Evolutionary conservation across 2,329 filamentous ascomycete species (phyloP).

Genomic region (Pseudogymnoascus sp.): DNA sequence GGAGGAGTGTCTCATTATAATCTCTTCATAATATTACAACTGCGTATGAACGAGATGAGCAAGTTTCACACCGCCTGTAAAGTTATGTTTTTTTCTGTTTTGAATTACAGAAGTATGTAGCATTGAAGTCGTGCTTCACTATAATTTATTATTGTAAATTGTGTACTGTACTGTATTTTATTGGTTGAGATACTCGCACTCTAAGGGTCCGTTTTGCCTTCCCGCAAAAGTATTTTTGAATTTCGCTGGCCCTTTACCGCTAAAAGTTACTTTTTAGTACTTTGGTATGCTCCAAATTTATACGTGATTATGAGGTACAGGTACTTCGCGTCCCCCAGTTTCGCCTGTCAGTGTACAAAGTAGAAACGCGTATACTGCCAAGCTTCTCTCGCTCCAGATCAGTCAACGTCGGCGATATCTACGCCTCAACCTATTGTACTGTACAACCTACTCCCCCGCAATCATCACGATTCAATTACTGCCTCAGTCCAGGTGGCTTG

Average conservation of each 20-base stretch:
- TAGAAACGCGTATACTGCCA: constrained; percentile 1
- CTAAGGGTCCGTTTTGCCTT: background rate
- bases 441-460: background rate
- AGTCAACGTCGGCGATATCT: background rate
- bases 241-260: background rate
- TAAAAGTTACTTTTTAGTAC: background rate
- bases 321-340: background rate
- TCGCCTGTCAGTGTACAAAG: background rate
- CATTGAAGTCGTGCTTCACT: background rate
- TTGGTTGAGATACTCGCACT: constrained; percentile 2
- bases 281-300: background rate
- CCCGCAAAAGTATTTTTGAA: background rate
- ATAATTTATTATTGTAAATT: background rate
- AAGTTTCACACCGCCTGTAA: background rate
- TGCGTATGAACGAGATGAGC: background rate
- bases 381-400: constrained; percentile 4
- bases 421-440: background rate
- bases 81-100: background rate
- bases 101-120: background rate
- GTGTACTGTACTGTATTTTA: background rate
- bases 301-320: background rate
- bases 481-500: background rate
- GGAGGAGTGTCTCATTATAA: constrained; percentile 7
- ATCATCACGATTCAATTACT: background rate
- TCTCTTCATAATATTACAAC: constrained; percentile 4